phyloP scores from a whole-genome alignment of 352 stramenopile species.

The Globisporangium solare region DNA sequence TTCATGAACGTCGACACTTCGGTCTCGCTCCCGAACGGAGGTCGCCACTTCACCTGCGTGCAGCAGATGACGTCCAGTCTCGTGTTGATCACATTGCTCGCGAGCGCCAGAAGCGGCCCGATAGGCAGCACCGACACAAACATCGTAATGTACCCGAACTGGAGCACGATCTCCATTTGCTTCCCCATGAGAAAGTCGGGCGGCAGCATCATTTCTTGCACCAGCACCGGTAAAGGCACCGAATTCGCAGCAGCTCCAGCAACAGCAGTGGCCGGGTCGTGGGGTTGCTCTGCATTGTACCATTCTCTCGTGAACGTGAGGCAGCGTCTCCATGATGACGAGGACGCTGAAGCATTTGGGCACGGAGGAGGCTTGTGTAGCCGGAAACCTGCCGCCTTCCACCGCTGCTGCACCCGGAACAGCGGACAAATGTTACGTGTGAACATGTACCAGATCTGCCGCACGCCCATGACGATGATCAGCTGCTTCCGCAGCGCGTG shows the following conservation, averaged over 20 bases:
- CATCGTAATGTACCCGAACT: conserved; percentile 94
- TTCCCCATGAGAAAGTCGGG: conserved; percentile 71
- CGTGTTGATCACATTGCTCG: conserved; percentile 87
- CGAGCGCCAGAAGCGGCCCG: conserved; percentile 81
- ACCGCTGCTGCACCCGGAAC: conserved; percentile 38
- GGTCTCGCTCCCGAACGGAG: conserved; percentile 71
- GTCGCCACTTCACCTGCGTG: conserved; percentile 63
- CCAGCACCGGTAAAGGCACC: conserved; percentile 41
- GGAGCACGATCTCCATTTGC: conserved; percentile 76
- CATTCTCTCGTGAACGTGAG: conserved; percentile 41
- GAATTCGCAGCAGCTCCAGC: background rate
- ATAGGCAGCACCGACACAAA: conserved; percentile 91
- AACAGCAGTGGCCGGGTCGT: background rate
- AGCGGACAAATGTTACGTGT: conserved; percentile 52
- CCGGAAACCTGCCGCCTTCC: conserved; percentile 36
- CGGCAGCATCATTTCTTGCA: conserved; percentile 72
- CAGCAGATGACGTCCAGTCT: conserved; percentile 82
- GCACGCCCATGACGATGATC: conserved; percentile 63
- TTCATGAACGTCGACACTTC: conserved; percentile 90
- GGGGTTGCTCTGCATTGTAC: conserved; percentile 41
- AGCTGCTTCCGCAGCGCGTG: conserved; percentile 54
- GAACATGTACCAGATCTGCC: conserved; percentile 62
- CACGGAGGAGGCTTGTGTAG: background rate
- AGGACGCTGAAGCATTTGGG: background rate
- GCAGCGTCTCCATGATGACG: background rate